A percentile compares a stretch with the other conserved stretches of the same genome.
phyloP scores from a whole-genome alignment of 345 rosid genomes.

The Clausena lansium region DNA sequence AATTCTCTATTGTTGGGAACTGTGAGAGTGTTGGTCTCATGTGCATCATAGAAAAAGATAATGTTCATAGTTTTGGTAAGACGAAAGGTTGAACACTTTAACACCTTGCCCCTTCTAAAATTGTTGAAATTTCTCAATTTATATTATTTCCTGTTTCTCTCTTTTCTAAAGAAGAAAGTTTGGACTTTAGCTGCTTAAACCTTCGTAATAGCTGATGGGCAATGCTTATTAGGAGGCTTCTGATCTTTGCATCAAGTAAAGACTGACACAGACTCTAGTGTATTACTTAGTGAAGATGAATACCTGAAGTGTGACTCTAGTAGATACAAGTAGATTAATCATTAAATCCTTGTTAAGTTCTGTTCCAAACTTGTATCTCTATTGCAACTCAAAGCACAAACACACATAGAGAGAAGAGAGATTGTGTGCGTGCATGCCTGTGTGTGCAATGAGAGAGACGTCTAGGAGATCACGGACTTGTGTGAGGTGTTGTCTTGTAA shows the following conservation, averaged over 20 bases:
- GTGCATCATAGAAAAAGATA: not conserved
- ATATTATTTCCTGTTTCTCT: not conserved
- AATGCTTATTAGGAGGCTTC: not conserved
- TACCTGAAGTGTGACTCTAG: not conserved
- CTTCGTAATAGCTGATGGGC: not conserved
- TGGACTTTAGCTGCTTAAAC: not conserved
- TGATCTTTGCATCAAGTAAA: not conserved
- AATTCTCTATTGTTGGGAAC: not conserved
- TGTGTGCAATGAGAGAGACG: no score
- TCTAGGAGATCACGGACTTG: conserved; percentile 79
- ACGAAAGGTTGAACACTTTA: not conserved
- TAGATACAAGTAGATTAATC: not conserved
- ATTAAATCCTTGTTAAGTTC: not conserved
- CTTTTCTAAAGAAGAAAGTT: not conserved
- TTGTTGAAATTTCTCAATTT: not conserved
- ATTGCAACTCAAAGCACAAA: no score
- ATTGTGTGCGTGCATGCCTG: no score
- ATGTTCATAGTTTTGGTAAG: not conserved
- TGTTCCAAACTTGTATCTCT: not conserved
- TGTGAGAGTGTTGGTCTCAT: not conserved
- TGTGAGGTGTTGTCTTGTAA: conserved; percentile 76
- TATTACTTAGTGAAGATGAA: not conserved
- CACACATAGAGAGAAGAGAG: no score
- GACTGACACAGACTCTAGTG: not conserved
- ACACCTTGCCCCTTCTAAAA: not conserved